Base-by-base conservation (phyloP, 2,329 filamentous ascomycete genomes). In the Colletotrichum sp. region DNA sequence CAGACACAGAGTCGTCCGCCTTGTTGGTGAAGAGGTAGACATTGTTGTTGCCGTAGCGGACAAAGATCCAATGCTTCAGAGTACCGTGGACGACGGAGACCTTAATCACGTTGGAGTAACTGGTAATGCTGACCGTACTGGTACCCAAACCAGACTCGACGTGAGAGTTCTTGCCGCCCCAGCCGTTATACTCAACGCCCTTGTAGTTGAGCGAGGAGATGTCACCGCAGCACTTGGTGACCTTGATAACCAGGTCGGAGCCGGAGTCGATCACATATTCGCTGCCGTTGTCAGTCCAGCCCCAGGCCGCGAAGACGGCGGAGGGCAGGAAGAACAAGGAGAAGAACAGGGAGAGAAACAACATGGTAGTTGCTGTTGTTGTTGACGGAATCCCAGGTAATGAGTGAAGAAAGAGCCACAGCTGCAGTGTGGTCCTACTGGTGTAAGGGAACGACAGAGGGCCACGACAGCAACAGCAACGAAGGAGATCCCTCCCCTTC, bases 11-110 rank as follows among this genome's bases (percentile, higher is more conserved):
- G 32, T 80, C 78, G 38, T 85, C 84, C 6, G 80, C 81, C 78
- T 85, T 87, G 77, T 86, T 86, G 76, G 85, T 86, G 76, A 86
- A 85, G 36, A 87, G 84, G 72, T 87, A 86, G 15, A 84, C 81
- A 66, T 85, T 83, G 71, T 83, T 81, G 78, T 85, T 83, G 67
- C 81, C 82, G 76, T 84, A 84, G 61, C 83, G 79, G 52, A 83
- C 36, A 34, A 60, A 65, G 32, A 84, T 79, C 66, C 83, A 83
- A 69, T 84, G 83, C 77, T 83, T 82, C 1, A 84, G 77, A 2
- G 82, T 83, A 52, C 83, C 83, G 66, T 82, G 80, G 21, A 78
- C 78, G 28, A 84, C 83, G 1, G 83, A 81, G 12, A 84, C 82
- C 67, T 83, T 84, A 76, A 84, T 84, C 73, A 84, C 80, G 66